These are phyloP conservation scores for Plectranthus barbatus DNA, from an alignment of 257 asterid species.

Conservation along the genomic window DNA sequence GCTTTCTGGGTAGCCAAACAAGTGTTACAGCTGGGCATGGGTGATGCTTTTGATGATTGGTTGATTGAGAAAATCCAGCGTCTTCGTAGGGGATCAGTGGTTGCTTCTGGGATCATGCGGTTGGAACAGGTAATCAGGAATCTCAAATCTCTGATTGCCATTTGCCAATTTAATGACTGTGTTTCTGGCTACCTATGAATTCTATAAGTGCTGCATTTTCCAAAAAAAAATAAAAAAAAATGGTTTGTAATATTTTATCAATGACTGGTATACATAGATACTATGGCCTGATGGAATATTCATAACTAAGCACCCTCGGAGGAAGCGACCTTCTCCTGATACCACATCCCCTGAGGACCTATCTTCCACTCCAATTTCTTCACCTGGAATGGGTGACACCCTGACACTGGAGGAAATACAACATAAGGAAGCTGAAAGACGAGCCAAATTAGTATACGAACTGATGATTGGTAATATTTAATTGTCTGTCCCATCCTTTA, in stretches of 20 bases:
- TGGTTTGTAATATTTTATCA: neutral
- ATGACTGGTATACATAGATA: conserved; percentile 37
- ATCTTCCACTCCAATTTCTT: conserved; percentile 40
- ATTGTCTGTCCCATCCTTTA: neutral
- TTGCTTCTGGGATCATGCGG: conserved; percentile 79
- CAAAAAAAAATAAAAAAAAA: neutral
- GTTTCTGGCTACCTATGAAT: neutral
- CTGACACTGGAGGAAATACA: conserved; percentile 53
- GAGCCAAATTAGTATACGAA: conserved; percentile 74
- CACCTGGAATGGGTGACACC: conserved; percentile 41
- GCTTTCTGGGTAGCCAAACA: conserved; percentile 99
- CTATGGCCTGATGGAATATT: conserved; percentile 97
- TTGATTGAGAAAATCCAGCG: conserved; percentile 81
- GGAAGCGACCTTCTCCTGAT: conserved; percentile 48
- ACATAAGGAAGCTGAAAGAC: conserved; percentile 67
- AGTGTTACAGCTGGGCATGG: conserved; percentile 96
- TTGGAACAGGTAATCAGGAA: conserved; percentile 66
- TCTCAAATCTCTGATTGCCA: conserved; percentile 3
- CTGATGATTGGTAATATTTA: conserved; percentile 56
- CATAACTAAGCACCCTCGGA: conserved; percentile 86
- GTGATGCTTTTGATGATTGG: conserved; percentile 99
- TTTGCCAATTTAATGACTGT: neutral
- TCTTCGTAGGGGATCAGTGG: conserved; percentile 77
- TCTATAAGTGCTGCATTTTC: conserved; percentile 13
- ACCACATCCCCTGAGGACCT: conserved; percentile 36